Evolutionary conservation across 2,329 filamentous ascomycete species (phyloP).

Genomic region (Grosmannia serpens): DNA sequence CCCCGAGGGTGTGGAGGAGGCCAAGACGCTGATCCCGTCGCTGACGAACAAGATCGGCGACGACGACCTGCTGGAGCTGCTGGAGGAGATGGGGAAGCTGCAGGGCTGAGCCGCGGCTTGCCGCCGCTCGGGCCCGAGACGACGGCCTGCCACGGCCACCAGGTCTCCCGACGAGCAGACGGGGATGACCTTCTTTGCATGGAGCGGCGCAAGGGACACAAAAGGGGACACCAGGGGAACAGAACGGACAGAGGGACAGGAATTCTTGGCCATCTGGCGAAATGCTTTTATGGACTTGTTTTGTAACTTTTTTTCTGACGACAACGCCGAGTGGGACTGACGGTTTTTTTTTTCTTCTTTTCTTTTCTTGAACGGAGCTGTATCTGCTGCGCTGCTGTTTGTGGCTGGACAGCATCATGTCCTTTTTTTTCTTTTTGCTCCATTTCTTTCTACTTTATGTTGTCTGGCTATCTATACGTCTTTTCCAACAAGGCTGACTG

Average conservation of each 20-base stretch:
- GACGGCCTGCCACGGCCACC: not conserved
- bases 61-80: slow-evolving; percentile 72
- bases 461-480: not conserved
- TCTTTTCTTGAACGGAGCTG: too few relatives aligned
- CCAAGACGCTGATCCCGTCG: slow-evolving; percentile 88
- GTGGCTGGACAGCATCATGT: not conserved
- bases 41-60: slow-evolving; percentile 83
- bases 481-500: not conserved
- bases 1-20: slow-evolving; percentile 87
- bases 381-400: not conserved
- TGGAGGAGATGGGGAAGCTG: slow-evolving; percentile 85
- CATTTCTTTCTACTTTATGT: not conserved
- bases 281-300: not conserved
- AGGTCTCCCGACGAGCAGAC: not conserved
- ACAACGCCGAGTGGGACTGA: not conserved
- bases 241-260: not conserved
- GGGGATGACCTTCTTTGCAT: not conserved
- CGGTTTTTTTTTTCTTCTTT: not conserved
- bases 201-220: slow-evolving; percentile 3
- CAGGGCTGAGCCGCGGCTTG: slow-evolving; percentile 21
- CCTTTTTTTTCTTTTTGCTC: too few relatives aligned
- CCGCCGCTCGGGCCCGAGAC: too few relatives aligned
- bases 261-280: not conserved
- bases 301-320: not conserved
- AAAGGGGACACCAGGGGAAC: not conserved